phyloP scores from a whole-genome alignment of 257 asterid genomes.

The Primulina tabacum region DNA sequence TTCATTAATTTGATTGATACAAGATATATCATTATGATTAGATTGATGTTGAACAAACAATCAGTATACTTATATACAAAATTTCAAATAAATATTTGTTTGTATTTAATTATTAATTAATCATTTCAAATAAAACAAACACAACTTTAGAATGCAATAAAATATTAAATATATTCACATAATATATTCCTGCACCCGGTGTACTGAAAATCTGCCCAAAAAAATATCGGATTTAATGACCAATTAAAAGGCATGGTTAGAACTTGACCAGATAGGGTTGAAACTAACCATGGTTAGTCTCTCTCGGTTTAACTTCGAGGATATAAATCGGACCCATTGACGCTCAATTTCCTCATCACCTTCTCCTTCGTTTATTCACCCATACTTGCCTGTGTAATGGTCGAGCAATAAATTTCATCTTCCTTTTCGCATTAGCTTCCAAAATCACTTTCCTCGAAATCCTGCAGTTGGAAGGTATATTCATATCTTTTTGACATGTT shows the following conservation, averaged over 20 bases:
- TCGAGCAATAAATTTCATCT: conserved; percentile 9
- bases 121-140: no score
- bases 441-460: background rate
- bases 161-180: no score
- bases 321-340: conserved; percentile 36
- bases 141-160: no score
- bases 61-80: no score
- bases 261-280: conserved; percentile 22
- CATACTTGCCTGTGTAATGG: conserved; percentile 9
- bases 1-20: no score
- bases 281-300: conserved; percentile 31
- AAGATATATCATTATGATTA: no score
- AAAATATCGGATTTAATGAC: background rate
- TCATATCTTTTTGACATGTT: background rate
- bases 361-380: conserved; percentile 16
- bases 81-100: no score
- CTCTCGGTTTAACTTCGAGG: conserved; percentile 12
- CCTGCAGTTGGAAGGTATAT: conserved; percentile 20
- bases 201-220: background rate
- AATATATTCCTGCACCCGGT: background rate
- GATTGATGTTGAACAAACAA: no score
- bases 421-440: conserved; percentile 3
- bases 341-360: conserved; percentile 24
- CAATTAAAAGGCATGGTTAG: background rate
- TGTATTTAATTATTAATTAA: no score